Evolutionary conservation across 345 rosid genomes (phyloP), one percentile per base, ranked within the genome.

Genomic region (Linum trigynum): DNA sequence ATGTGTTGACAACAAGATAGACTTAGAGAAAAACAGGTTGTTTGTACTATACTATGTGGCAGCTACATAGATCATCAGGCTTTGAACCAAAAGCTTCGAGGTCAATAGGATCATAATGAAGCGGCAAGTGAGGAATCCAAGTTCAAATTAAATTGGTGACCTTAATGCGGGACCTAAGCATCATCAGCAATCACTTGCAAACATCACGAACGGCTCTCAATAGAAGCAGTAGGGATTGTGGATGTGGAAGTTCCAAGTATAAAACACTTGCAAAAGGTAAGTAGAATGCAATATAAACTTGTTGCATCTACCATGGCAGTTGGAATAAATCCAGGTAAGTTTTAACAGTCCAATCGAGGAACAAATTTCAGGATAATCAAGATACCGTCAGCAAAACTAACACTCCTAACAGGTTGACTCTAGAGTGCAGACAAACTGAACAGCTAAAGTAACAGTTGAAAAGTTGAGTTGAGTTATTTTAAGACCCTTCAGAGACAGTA

Each of bases 381-480:
- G 11, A 41, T 5, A 55, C 1, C 3, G 15, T 38, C 3, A 1
- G 39, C 7, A 56, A 39, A 39, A 65, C 17, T 16, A 53, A 23
- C 15, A 12, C 16, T 16, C n/a, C 42, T 0, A 2, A 57, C 17
- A 42, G 43, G n/a, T n/a, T 14, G 55, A 23, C 32, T 23, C 32
- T 23, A 23, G 32, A 23, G 32, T 23, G 32, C 32, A 23, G 32
- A 23, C n/a, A 41, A 17, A 14, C 57, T 1, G 11, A 57, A 17
- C 4, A 42, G 1, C 11, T 6, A 7, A 12, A 32, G 10, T 10
- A 45, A 40, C 7, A 39, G 1, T 45, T 38, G 14, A 39, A 17
- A 39, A 3, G 55, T 50, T 17, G 38, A n/a, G 41, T 7, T 59
- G 71, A 69, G 48, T 15, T 56, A 62, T 14, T 39, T 60, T 38